Conservation (phyloP, 768 basidiomycete genomes). For the Agaricus subrufescens region DNA sequence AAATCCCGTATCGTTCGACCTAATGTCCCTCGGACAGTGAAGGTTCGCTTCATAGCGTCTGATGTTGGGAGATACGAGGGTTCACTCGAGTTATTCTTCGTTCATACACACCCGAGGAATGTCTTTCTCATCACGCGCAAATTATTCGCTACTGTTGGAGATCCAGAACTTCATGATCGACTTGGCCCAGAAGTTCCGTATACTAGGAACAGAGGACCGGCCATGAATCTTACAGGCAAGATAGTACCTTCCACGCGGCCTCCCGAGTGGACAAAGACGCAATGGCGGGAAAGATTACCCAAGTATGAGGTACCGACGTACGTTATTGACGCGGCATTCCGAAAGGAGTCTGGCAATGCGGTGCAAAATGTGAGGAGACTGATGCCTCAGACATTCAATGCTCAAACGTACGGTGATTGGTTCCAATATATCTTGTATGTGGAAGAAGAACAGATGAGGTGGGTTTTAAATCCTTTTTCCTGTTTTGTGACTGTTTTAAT, state of each 20-base stretch:
- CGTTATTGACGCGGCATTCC: slow-evolving; percentile 25
- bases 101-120: slow-evolving; percentile 23
- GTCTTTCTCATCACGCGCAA: slow-evolving; percentile 45
- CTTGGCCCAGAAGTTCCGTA: slow-evolving; percentile 45
- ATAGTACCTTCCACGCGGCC: slow-evolving; percentile 33
- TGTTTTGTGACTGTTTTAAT: slow-evolving; percentile 5
- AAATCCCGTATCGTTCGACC: slow-evolving; percentile 21
- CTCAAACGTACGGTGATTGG: slow-evolving; percentile 35
- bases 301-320: slow-evolving; percentile 25
- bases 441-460: slow-evolving; percentile 48
- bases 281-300: slow-evolving; percentile 28
- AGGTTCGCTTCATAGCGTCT: slow-evolving; percentile 28
- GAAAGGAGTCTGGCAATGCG: slow-evolving; percentile 14
- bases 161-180: slow-evolving; percentile 40
- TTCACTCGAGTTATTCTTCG: slow-evolving; percentile 42
- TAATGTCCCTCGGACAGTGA: slow-evolving; percentile 20
- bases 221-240: slow-evolving; percentile 22
- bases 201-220: slow-evolving; percentile 18
- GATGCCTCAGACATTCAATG: slow-evolving; percentile 31
- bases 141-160: slow-evolving; percentile 44
- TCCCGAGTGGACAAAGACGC: slow-evolving; percentile 32
- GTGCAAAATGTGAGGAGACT: slow-evolving; percentile 21
- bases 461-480: slow-evolving; percentile 10
- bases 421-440: slow-evolving; percentile 44
- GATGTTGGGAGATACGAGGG: slow-evolving; percentile 43